Conservation (phyloP, 768 basidiomycete species). For the Podaxis sp. region DNA sequence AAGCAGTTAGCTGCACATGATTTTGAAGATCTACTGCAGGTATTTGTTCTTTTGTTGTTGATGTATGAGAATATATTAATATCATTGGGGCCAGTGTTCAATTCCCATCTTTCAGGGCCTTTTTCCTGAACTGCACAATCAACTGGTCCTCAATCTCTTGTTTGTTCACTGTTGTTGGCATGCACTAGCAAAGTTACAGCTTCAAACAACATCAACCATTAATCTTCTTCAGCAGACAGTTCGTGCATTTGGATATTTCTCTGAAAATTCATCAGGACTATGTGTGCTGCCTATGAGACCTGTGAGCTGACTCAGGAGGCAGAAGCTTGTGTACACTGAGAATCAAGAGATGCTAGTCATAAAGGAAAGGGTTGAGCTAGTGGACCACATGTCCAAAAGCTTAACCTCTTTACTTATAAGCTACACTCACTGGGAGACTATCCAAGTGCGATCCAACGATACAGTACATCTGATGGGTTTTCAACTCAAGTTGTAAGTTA, state of each 20-base stretch:
- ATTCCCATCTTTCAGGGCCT: background rate
- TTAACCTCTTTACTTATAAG: background rate
- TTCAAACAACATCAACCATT: background rate
- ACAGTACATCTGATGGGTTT: background rate
- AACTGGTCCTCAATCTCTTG: background rate
- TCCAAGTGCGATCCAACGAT: background rate
- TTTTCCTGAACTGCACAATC: background rate
- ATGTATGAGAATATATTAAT: background rate
- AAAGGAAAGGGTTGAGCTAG: background rate
- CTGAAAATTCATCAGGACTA: background rate
- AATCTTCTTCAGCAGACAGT: background rate
- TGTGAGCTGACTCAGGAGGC: background rate
- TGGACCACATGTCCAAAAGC: background rate
- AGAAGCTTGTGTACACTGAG: rapidly evolving
- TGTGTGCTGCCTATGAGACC: background rate
- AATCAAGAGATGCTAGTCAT: background rate
- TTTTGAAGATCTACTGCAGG: background rate
- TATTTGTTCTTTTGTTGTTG: background rate
- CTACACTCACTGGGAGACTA: background rate
- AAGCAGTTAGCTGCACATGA: background rate
- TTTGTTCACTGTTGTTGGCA: background rate
- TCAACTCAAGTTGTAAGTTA: background rate
- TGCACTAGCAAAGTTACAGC: background rate
- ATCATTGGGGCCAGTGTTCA: background rate
- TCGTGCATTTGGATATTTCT: background rate